Evolutionary conservation across 495 filamentous ascomycete genomes (phyloP), one percentile per base, ranked within the genome.

Genomic region (Tuber brumale): DNA sequence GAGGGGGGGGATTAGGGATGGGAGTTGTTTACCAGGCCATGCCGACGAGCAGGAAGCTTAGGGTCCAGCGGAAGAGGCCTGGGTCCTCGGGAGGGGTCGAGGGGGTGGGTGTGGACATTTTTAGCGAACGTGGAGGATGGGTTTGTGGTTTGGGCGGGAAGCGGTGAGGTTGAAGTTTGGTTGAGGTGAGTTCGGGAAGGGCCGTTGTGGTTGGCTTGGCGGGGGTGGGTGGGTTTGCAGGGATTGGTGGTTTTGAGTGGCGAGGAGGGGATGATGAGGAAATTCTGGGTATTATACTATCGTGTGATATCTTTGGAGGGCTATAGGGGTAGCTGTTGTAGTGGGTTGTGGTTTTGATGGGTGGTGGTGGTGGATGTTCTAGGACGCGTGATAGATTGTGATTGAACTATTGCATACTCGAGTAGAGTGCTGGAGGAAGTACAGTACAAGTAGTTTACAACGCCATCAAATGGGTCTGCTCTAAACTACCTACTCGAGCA

Each of bases 1-100:
- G 51, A 0, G 3, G n/a, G n/a, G n/a, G n/a, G n/a, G n/a, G n/a
- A n/a, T n/a, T n/a, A n/a, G n/a, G n/a, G n/a, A 2, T 3, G 2
- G n/a, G 0, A 10, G 4, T 18, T 39, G 72, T 43, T 5, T 71
- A 83, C 95, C 95, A 99, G 81, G 94, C 93, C 71, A 94, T 86
- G 61, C 94, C 94, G 77, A 99, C 93, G 78, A 97, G 89, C 76
- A 97, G 88, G 88, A 97, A 97, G 77, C 92, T 93, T 72, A 94
- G 87, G 9, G 75, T 74, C 79, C 79, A 83, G 61, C 79, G 78
- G 39, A 83, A 37, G 42, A 79, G 31, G 19, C 80, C 72, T 61
- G 80, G 80, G 66, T 82, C 74, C 70, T 82, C 72, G 10, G 73
- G 41, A 18, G 73, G 31, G 21, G 39, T 21, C 6, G 31, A 10